Conservation (phyloP, 169 alveolate genomes). For the Hammondia hammondi region DNA sequence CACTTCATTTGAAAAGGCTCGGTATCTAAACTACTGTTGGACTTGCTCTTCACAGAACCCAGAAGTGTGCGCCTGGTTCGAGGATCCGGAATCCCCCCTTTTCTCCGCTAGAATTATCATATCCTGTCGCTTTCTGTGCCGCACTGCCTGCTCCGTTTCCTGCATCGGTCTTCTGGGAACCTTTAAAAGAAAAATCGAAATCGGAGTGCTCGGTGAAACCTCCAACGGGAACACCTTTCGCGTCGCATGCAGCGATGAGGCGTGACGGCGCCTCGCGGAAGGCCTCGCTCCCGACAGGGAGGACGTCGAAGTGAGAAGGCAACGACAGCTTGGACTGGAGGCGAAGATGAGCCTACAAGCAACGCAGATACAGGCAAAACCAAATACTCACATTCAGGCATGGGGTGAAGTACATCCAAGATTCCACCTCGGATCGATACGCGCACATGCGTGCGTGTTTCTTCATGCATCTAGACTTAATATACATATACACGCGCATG, state of each 20-base stretch:
- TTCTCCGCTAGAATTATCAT: background rate
- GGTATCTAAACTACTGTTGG: too few species aligned
- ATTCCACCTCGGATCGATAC: background rate
- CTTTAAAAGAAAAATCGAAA: background rate
- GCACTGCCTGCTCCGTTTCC: background rate
- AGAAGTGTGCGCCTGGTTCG: background rate
- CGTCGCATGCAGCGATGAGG: conserved; percentile 7
- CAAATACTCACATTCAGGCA: background rate
- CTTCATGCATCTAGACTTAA: background rate
- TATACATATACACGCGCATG: background rate
- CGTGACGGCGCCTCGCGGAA: conserved; percentile 48
- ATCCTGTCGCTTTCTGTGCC: background rate
- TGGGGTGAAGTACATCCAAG: background rate
- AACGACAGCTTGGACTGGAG: background rate
- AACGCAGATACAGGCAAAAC: background rate
- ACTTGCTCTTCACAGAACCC: background rate
- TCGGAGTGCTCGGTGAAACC: background rate
- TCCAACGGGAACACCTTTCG: background rate
- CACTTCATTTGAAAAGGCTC: too few species aligned
- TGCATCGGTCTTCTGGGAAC: background rate
- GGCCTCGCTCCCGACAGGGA: conserved; percentile 33
- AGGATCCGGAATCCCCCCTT: background rate
- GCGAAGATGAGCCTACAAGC: conserved; percentile 20
- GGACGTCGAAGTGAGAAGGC: conserved; percentile 31
- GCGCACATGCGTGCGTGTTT: background rate